Conservation (phyloP, 768 basidiomycete species). For the Cytidiella melzeri region DNA sequence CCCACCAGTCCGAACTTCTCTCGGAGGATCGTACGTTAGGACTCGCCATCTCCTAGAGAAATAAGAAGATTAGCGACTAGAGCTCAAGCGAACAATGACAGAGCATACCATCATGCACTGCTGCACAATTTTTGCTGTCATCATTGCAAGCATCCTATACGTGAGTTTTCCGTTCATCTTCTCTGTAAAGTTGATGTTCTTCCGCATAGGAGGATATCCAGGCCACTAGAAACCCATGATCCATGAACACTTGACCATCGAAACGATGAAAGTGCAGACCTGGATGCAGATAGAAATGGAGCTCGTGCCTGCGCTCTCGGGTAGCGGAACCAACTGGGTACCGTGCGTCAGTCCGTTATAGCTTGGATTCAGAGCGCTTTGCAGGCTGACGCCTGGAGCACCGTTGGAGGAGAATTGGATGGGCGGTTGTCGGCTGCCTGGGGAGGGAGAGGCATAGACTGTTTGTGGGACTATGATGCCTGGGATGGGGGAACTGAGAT, state of each 20-base stretch:
- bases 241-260: not conserved
- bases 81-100: not conserved
- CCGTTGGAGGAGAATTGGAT: not conserved
- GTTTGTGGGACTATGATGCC: conserved; percentile 5
- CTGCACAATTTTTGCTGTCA: not conserved
- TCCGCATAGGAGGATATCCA: conserved; percentile 1
- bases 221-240: conserved; percentile 1
- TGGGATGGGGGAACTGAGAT: not conserved
- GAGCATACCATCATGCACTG: not conserved
- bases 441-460: too few relatives aligned
- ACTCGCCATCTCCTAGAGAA: not conserved
- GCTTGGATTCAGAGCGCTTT: not conserved
- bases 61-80: not conserved
- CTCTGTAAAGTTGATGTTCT: not conserved
- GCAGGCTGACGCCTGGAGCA: not conserved
- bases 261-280: not conserved
- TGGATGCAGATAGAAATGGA: not conserved
- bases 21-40: not conserved
- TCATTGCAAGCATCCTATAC: not conserved
- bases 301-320: not conserved
- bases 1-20: conserved; percentile 1
- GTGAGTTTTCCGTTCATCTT: not conserved
- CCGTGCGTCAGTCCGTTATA: not conserved
- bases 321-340: not conserved
- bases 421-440: not conserved